Conservation (phyloP, 352 stramenopile species). For the Phytophthora megakarya region DNA sequence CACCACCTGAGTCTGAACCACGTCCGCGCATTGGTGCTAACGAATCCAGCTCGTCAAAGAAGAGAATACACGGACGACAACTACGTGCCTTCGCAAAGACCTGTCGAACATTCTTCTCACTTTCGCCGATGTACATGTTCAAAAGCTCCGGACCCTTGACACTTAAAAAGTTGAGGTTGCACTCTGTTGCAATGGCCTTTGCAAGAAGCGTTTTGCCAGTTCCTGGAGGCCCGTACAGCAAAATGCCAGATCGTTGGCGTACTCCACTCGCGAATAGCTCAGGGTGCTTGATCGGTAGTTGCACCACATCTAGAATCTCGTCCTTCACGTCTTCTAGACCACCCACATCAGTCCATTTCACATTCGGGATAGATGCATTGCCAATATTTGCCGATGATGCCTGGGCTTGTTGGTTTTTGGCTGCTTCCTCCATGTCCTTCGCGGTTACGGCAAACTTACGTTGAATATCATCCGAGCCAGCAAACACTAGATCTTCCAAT, state of each 20-base stretch:
- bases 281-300: conserved; percentile 83
- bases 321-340: conserved; percentile 98
- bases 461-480: conserved; percentile 19
- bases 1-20: conserved; percentile 86
- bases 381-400: conserved; percentile 68
- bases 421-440: conserved; percentile 55
- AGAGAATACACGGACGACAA: conserved; percentile 88
- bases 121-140: conserved; percentile 98
- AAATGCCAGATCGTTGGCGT: conserved; percentile 79
- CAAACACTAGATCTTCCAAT: conserved; percentile 34
- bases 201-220: conserved; percentile 96
- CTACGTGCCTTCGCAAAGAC: conserved; percentile 91
- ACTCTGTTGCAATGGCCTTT: conserved; percentile 96
- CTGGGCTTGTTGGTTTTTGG: conserved; percentile 71
- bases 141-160: conserved; percentile 97
- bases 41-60: conserved; percentile 95
- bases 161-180: conserved; percentile 95
- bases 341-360: conserved; percentile 98
- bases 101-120: conserved; percentile 95
- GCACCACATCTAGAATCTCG: conserved; percentile 92
- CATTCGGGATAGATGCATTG: conserved; percentile 90
- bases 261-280: conserved; percentile 83
- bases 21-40: conserved; percentile 89
- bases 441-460: conserved; percentile 38
- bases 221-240: conserved; percentile 84